These are phyloP conservation scores for Hypoxylon fragiforme DNA, from an alignment of 495 filamentous ascomycete species.

Conservation along the genomic window DNA sequence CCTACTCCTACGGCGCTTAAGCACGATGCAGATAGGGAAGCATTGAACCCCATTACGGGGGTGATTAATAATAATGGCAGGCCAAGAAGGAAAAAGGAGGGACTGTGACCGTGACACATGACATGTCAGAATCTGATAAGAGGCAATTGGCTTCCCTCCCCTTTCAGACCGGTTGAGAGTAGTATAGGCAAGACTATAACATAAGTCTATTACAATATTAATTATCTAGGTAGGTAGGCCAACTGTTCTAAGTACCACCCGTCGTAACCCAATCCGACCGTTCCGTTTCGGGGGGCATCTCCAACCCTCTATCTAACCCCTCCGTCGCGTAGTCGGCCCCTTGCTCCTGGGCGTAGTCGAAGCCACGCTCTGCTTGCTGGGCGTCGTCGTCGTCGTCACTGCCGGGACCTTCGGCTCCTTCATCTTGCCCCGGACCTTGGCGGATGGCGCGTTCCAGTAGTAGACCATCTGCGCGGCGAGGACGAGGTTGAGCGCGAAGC, in stretches of 20 bases:
- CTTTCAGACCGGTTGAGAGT: too few relatives aligned
- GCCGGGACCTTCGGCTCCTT: constrained; percentile 25
- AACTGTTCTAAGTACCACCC: too few relatives aligned
- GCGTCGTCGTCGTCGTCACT: constrained; percentile 14
- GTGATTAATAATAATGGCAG: constrained; percentile 10
- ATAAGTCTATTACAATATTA: too few relatives aligned
- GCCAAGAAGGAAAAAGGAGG: constrained; percentile 23
- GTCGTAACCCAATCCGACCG: too few relatives aligned
- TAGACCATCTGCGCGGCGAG: constrained; percentile 90
- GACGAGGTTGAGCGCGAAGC: constrained; percentile 82
- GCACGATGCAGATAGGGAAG: not conserved
- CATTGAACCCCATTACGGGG: not conserved
- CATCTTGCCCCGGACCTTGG: constrained; percentile 54
- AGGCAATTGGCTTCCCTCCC: constrained; percentile 12
- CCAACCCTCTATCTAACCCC: constrained; percentile 41
- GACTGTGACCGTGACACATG: constrained; percentile 17
- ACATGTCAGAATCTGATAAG: constrained; percentile 23
- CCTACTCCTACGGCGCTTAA: constrained; percentile 3
- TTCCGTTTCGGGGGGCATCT: too few relatives aligned
- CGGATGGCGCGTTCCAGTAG: constrained; percentile 85
- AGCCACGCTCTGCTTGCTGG: constrained; percentile 39
- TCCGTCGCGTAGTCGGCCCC: constrained; percentile 57
- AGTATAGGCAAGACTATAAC: constrained; percentile 16
- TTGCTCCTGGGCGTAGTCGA: constrained; percentile 50
- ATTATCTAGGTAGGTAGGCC: too few relatives aligned